A percentile compares a stretch with the other conserved stretches of the same genome.
These are phyloP conservation scores for Meredithiella fracta DNA, from an alignment of 2,329 filamentous ascomycete species.

Conservation along the genomic window DNA sequence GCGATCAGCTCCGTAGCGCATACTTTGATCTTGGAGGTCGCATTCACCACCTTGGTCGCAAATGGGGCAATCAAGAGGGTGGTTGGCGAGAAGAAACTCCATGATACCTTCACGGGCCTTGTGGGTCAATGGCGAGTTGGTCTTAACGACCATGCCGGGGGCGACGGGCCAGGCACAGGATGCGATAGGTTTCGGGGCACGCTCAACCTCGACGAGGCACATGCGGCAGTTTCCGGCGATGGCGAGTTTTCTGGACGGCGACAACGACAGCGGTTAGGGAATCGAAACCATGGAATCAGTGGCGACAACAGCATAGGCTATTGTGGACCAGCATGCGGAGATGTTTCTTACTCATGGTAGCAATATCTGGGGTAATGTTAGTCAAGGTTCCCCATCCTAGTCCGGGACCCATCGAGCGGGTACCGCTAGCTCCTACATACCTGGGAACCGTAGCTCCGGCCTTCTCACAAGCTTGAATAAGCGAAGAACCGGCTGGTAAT, in stretches of 20 bases:
- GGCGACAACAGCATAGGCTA: constrained; percentile 18
- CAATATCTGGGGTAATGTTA: constrained; percentile 53
- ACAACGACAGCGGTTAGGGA: not conserved
- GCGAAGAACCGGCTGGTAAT: constrained; percentile 68
- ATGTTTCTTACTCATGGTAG: constrained; percentile 72
- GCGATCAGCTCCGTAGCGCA: constrained; percentile 92
- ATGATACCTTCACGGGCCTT: constrained; percentile 98
- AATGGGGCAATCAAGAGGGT: constrained; percentile 89
- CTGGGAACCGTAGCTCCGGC: constrained; percentile 78
- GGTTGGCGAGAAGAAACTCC: constrained; percentile 95
- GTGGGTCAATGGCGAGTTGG: constrained; percentile 86
- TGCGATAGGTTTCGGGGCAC: constrained; percentile 88
- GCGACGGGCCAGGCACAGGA: constrained; percentile 98
- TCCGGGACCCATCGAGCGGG: constrained; percentile 4
- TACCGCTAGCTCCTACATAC: constrained; percentile 28
- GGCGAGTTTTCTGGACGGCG: constrained; percentile 63
- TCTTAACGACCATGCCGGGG: constrained; percentile 98
- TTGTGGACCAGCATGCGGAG: constrained; percentile 14
- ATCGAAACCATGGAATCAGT: not conserved
- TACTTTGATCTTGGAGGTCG: constrained; percentile 97
- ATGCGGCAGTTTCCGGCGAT: constrained; percentile 99
- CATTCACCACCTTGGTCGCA: constrained; percentile 99
- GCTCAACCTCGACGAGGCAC: constrained; percentile 97
- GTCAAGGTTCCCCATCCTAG: constrained; percentile 4
- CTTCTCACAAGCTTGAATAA: constrained; percentile 99